Percentiles rank a stretch among this genome's conserved stretches.
Conservation (phyloP, 148 eudicot genomes). For the Nyssa sinensis region DNA sequence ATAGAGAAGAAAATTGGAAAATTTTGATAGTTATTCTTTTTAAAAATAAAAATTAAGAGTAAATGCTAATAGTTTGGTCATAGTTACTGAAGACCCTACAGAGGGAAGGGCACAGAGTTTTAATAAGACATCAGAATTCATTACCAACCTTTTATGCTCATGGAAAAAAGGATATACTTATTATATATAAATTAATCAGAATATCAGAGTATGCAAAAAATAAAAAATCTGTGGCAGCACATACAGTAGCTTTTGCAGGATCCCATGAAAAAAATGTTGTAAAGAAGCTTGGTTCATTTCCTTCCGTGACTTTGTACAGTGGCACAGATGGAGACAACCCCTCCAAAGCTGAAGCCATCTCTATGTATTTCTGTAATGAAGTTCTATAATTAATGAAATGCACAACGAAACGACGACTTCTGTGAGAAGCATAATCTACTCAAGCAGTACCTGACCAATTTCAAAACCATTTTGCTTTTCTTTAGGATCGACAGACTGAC, state of each 20-base stretch:
- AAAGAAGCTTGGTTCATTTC: constrained; percentile 97
- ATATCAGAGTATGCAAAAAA: background rate
- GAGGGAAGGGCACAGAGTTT: too few relatives aligned
- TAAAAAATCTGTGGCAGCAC: constrained; percentile 23
- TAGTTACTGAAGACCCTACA: too few relatives aligned
- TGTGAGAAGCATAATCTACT: background rate
- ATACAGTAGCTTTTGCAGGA: constrained; percentile 83
- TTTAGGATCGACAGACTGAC: constrained; percentile 80
- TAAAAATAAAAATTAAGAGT: too few relatives aligned
- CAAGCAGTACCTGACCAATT: constrained; percentile 68
- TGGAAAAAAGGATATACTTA: too few relatives aligned
- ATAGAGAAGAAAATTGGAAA: too few relatives aligned
- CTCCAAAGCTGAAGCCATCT: constrained; percentile 69
- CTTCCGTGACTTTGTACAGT: constrained; percentile 84
- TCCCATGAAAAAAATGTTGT: constrained; percentile 95
- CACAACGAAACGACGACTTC: background rate
- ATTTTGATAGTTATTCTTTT: too few relatives aligned
- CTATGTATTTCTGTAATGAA: constrained; percentile 75
- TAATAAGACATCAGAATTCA: too few relatives aligned
- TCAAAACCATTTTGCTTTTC: constrained; percentile 92
- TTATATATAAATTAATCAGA: background rate
- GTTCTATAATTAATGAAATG: constrained; percentile 12
- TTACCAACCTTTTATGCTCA: too few relatives aligned
- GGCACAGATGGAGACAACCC: constrained; percentile 79
- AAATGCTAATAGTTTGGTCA: too few relatives aligned